Evolutionary conservation across 2,329 filamentous ascomycete species (phyloP).

Genomic region (Beauveria sp.): DNA sequence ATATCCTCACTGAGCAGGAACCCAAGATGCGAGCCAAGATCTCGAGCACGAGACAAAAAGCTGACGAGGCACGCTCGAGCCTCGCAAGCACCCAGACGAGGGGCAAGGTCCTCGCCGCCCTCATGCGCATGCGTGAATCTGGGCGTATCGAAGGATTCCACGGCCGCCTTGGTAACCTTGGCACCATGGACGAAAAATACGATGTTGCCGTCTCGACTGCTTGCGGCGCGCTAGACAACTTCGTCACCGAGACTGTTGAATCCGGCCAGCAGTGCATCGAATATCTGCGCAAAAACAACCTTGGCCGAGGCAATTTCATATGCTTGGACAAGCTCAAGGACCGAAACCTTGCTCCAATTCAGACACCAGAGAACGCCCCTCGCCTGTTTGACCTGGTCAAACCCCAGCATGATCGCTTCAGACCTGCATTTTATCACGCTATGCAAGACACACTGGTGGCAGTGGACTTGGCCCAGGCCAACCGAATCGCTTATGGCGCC

Average conservation of each 20-base stretch:
- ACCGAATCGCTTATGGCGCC: slow-evolving; percentile 91
- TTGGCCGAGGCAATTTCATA: slow-evolving; percentile 95
- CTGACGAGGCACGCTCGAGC: slow-evolving; percentile 88
- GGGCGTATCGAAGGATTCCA: slow-evolving; percentile 97
- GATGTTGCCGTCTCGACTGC: slow-evolving; percentile 98
- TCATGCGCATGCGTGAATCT: slow-evolving; percentile 93
- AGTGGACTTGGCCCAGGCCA: slow-evolving; percentile 87
- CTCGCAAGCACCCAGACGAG: slow-evolving; percentile 86
- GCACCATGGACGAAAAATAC: slow-evolving; percentile 87
- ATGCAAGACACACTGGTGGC: slow-evolving; percentile 94
- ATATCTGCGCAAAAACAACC: slow-evolving; percentile 92
- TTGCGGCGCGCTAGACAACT: slow-evolving; percentile 84
- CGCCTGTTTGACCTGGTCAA: slow-evolving; percentile 89
- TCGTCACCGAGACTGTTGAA: slow-evolving; percentile 94
- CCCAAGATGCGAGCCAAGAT: slow-evolving; percentile 76
- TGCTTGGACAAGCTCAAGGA: slow-evolving; percentile 79
- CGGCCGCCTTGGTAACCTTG: slow-evolving; percentile 86
- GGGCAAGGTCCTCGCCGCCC: slow-evolving; percentile 80
- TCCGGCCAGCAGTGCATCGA: slow-evolving; percentile 97
- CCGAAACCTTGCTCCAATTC: slow-evolving; percentile 69
- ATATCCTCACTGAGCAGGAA: slow-evolving; percentile 67
- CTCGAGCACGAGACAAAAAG: slow-evolving; percentile 85
- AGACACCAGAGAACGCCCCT: slow-evolving; percentile 87
- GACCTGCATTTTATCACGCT: slow-evolving; percentile 88
- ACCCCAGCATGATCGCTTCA: slow-evolving; percentile 79